A percentile compares a stretch with the other conserved stretches of the same genome.
Conservation (phyloP, 352 stramenopile genomes). For the Globisporangium lucens region DNA sequence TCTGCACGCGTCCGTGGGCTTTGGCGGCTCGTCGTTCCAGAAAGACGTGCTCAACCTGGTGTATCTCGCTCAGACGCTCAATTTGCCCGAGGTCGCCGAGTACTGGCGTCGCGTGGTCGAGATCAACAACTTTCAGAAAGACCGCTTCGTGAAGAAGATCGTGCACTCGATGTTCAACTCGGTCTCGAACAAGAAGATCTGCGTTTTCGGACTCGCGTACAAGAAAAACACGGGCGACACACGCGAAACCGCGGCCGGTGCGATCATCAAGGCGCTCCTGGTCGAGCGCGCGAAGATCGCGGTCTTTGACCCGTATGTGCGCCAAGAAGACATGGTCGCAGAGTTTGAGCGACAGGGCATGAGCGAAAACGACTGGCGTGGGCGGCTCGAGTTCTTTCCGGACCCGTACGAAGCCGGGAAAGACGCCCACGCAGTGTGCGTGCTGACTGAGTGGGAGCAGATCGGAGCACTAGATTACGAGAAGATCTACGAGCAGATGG, state of each 20-base stretch:
- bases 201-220: constrained; percentile 98
- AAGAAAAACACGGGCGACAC: constrained; percentile 99
- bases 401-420: constrained; percentile 92
- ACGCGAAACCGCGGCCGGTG: constrained; percentile 96
- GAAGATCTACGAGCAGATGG: constrained; percentile 95
- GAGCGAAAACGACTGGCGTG: constrained; percentile 57
- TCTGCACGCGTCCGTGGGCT: constrained; percentile 97
- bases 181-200: constrained; percentile 99
- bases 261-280: constrained; percentile 96
- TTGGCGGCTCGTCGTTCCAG: constrained; percentile 99
- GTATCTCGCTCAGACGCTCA: constrained; percentile 98
- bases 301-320: constrained; percentile 98
- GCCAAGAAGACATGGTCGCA: constrained; percentile 92
- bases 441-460: constrained; percentile 66
- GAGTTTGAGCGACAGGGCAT: constrained; percentile 88
- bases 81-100: constrained; percentile 96
- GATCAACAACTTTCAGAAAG: constrained; percentile 99
- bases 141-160: constrained; percentile 98
- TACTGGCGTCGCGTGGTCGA: constrained; percentile 99
- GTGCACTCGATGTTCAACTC: constrained; percentile 99
- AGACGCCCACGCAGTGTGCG: constrained; percentile 88
- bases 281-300: constrained; percentile 94
- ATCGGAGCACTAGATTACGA: constrained; percentile 98
- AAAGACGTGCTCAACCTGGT: constrained; percentile 99
- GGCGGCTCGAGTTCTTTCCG: constrained; percentile 29